These are phyloP conservation scores for Lactifluus rugatus DNA, from an alignment of 768 basidiomycete genomes.

Conservation along the genomic window DNA sequence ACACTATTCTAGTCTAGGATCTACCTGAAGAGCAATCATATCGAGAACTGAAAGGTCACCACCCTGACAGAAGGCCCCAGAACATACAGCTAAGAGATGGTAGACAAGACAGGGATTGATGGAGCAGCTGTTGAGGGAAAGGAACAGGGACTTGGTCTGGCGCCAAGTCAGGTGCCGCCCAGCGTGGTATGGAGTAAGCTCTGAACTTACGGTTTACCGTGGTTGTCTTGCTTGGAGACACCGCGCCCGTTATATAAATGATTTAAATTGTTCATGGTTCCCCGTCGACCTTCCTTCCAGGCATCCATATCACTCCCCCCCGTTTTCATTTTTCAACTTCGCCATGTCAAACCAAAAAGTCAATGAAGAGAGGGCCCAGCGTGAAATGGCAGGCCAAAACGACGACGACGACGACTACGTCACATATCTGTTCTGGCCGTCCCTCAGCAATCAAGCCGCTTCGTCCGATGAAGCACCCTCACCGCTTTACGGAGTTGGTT, in stretches of 20 bases:
- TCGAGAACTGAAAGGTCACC: not conserved
- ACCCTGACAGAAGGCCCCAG: not conserved
- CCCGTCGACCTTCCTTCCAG: not conserved
- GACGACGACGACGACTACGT: conserved; percentile 9
- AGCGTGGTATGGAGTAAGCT: not conserved
- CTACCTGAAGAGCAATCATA: not conserved
- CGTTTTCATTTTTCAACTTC: not conserved
- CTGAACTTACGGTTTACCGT: not conserved
- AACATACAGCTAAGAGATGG: not conserved
- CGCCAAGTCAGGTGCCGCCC: not conserved
- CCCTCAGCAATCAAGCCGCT: not conserved
- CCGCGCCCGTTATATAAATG: conserved; percentile 15
- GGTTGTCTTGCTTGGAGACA: conserved; percentile 1
- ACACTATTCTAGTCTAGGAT: not conserved
- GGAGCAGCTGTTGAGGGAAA: not conserved
- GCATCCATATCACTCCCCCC: too few relatives aligned
- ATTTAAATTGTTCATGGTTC: not conserved
- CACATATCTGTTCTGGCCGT: conserved; percentile 2
- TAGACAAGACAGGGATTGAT: not conserved
- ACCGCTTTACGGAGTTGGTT: conserved; percentile 5
- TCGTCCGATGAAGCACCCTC: not conserved
- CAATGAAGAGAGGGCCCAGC: not conserved
- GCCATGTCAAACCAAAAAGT: not conserved
- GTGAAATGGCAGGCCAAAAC: too few relatives aligned
- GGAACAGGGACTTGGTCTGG: not conserved